Percentiles rank a stretch among this genome's conserved stretches.
phyloP scores from a whole-genome alignment of 2,329 filamentous ascomycete genomes.

The Pseudocercospora cruenta region DNA sequence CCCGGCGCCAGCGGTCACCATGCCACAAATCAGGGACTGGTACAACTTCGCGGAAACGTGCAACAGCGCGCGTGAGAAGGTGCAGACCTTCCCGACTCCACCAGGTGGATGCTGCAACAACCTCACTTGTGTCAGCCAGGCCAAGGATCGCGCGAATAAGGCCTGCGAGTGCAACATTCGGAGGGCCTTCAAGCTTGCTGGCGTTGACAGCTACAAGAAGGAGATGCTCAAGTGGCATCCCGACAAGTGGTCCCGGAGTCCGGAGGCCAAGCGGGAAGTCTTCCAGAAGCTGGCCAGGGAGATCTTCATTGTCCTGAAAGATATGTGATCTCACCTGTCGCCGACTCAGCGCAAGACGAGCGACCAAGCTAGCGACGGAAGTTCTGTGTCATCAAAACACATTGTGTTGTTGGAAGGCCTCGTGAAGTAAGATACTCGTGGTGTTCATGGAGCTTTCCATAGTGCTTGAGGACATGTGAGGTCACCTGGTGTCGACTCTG shows the following conservation, averaged over 20 bases:
- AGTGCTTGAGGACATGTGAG: too few relatives aligned
- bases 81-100: neutral
- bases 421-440: neutral
- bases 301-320: conserved; percentile 20
- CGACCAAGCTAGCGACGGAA: neutral
- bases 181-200: neutral
- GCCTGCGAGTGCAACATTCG: neutral
- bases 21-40: neutral
- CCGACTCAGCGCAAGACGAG: neutral
- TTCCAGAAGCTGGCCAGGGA: conserved; percentile 21
- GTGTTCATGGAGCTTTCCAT: neutral
- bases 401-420: too few relatives aligned
- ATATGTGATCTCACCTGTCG: neutral
- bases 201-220: neutral
- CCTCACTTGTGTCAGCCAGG: neutral
- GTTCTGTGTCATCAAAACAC: neutral
- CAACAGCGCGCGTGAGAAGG: neutral
- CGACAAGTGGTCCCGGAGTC: conserved; percentile 13
- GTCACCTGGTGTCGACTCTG: too few relatives aligned
- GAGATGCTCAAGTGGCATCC: conserved; percentile 13
- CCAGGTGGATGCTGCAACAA: neutral
- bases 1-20: neutral
- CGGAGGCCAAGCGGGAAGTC: neutral
- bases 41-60: neutral
- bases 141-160: neutral